These are phyloP conservation scores for Calonectria henricotiae DNA, from an alignment of 2,329 filamentous ascomycete species.

Conservation along the genomic window DNA sequence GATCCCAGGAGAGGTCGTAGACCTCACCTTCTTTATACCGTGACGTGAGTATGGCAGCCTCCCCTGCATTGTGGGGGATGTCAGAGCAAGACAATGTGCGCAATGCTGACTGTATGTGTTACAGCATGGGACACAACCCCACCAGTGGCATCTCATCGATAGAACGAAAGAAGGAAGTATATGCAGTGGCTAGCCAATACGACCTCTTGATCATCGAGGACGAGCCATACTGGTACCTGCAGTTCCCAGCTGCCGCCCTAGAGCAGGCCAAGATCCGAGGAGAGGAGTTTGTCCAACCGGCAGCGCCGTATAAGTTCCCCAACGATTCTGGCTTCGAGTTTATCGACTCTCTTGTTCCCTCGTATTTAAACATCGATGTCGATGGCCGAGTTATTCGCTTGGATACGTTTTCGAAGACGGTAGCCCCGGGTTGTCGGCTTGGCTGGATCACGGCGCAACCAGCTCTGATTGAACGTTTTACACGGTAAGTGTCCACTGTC, in stretches of 20 bases:
- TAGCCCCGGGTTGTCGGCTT: conserved; percentile 90
- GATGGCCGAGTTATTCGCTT: conserved; percentile 91
- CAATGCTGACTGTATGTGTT: conserved; percentile 8
- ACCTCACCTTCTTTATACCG: conserved; percentile 90
- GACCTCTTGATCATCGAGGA: conserved; percentile 95
- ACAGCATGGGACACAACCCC: conserved; percentile 82
- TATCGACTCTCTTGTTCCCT: conserved; percentile 87
- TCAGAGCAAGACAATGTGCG: neutral
- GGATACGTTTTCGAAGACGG: conserved; percentile 95
- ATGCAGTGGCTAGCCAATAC: conserved; percentile 85
- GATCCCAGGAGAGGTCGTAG: conserved; percentile 81
- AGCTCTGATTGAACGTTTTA: conserved; percentile 80
- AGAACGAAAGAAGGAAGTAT: conserved; percentile 83
- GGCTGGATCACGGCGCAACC: conserved; percentile 94
- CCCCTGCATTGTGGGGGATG: neutral
- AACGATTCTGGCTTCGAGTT: conserved; percentile 79
- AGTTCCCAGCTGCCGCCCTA: conserved; percentile 81
- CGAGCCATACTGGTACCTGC: conserved; percentile 96
- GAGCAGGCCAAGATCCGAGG: conserved; percentile 68
- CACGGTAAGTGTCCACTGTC: conserved; percentile 52
- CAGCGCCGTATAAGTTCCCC: conserved; percentile 54
- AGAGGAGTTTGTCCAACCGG: conserved; percentile 53
- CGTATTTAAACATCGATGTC: conserved; percentile 85
- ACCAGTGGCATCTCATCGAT: conserved; percentile 84
- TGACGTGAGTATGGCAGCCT: conserved; percentile 76